phyloP scores from a whole-genome alignment of 345 rosid genomes.

The Anastatica hierochuntica region DNA sequence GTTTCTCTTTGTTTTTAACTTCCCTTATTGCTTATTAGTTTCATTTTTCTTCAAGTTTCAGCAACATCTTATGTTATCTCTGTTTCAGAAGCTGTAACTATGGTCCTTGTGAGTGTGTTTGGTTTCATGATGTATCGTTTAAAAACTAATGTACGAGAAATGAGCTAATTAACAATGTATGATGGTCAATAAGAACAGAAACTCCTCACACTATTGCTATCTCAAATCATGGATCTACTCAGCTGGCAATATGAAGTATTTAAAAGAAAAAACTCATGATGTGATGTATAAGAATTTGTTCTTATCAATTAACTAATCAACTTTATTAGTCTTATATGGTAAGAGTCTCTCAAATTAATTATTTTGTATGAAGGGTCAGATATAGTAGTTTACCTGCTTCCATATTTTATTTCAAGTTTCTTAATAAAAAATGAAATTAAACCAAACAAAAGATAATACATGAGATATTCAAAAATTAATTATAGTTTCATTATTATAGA shows the following conservation, averaged over 20 bases:
- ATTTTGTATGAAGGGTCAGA: too few species aligned
- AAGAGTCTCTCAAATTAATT: too few species aligned
- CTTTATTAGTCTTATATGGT: too few species aligned
- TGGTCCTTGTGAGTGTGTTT: constrained; percentile 16
- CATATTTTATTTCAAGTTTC: too few species aligned
- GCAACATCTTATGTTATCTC: constrained; percentile 18
- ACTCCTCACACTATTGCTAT: constrained; percentile 1
- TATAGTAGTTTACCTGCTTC: too few species aligned
- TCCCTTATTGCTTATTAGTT: not conserved
- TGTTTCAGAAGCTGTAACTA: constrained; percentile 15
- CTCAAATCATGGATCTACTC: constrained; percentile 13
- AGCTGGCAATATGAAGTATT: too few species aligned
- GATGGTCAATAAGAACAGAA: not conserved
- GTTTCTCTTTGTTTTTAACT: constrained; percentile 1
- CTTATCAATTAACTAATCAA: not conserved
- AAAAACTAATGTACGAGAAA: too few species aligned
- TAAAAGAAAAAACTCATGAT: constrained; percentile 17
- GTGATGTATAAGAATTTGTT: not conserved
- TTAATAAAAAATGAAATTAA: too few species aligned
- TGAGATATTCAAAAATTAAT: not conserved
- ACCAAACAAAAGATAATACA: too few species aligned
- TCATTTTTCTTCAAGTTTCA: not conserved
- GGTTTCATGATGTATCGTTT: constrained; percentile 12
- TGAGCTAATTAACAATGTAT: not conserved
- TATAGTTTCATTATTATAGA: too few species aligned